phyloP scores from a whole-genome alignment of 495 filamentous ascomycete species.

The Rhypophila decipiens region DNA sequence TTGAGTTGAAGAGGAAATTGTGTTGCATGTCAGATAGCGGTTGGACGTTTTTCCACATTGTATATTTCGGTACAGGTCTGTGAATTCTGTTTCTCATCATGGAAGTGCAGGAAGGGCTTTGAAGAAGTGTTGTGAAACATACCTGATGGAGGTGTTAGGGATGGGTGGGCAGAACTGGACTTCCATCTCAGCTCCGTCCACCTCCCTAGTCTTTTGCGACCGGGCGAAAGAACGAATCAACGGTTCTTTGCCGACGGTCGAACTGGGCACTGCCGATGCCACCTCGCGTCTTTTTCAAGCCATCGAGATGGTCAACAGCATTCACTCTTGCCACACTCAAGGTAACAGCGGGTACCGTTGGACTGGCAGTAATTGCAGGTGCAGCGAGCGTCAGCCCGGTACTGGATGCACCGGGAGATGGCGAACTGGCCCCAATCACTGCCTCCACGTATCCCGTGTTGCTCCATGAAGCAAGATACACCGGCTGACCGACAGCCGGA shows the following conservation, averaged over 20 bases:
- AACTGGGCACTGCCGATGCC: constrained; percentile 70
- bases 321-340: constrained; percentile 51
- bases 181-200: neutral
- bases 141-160: neutral
- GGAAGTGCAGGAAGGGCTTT: constrained; percentile 15
- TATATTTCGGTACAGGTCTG: constrained; percentile 73
- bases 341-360: constrained; percentile 7
- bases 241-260: constrained; percentile 63
- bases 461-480: constrained; percentile 28
- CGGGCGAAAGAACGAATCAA: constrained; percentile 65
- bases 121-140: constrained; percentile 27
- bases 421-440: neutral
- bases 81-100: constrained; percentile 66
- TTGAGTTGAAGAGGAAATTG: constrained; percentile 3
- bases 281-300: constrained; percentile 67
- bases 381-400: constrained; percentile 1
- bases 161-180: neutral
- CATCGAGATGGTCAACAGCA: constrained; percentile 58
- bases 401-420: constrained; percentile 5
- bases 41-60: constrained; percentile 63
- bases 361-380: no score
- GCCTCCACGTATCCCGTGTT: constrained; percentile 38
- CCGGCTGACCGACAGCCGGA: neutral
- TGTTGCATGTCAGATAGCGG: constrained; percentile 63
- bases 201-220: constrained; percentile 44